phyloP scores from a whole-genome alignment of 176 grass and related monocot species.

The Zoysia pacifica region DNA sequence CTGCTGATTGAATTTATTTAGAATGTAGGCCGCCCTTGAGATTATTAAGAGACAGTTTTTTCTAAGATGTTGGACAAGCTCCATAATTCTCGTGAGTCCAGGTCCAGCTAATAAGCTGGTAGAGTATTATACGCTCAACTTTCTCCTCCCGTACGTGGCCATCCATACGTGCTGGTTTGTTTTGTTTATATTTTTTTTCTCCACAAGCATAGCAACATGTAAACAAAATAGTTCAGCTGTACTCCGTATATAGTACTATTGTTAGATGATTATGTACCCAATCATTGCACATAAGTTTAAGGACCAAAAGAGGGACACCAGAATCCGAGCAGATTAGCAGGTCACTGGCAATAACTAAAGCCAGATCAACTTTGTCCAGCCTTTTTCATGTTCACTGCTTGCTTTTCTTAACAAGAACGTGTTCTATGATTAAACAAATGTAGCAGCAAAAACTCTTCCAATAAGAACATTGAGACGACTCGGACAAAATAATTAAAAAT shows the following conservation, averaged over 20 bases:
- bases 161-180: not conserved
- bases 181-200: not conserved
- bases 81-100: conserved; percentile 6
- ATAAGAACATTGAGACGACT: not conserved
- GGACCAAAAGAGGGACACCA: conserved; percentile 10
- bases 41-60: not conserved
- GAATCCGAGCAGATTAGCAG: not conserved
- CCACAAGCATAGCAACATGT: not conserved
- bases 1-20: not conserved
- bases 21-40: not conserved
- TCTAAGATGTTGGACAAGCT: not conserved
- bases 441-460: not conserved
- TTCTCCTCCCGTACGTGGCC: not conserved
- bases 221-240: not conserved
- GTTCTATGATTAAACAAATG: not conserved
- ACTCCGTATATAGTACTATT: not conserved
- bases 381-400: not conserved
- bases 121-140: not conserved
- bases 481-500: not conserved
- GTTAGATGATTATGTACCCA: not conserved
- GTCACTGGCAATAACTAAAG: conserved; percentile 17
- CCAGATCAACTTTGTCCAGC: not conserved
- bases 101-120: not conserved
- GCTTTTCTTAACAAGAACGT: not conserved
- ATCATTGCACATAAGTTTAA: conserved; percentile 10